phyloP scores from a whole-genome alignment of 306 rosid genomes.

The Prunus dulcis region DNA sequence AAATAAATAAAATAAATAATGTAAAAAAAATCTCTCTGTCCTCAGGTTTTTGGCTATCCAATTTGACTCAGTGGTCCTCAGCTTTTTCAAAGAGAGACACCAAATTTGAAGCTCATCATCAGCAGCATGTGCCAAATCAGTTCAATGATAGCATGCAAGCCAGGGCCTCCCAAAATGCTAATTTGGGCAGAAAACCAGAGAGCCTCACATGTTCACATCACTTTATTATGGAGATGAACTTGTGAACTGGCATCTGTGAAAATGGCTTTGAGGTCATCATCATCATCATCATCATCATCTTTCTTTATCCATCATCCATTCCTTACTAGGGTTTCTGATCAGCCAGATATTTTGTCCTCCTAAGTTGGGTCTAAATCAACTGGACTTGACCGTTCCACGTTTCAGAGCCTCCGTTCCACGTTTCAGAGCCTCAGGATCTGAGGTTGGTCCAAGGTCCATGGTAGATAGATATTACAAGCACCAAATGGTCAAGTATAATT shows the following conservation, averaged over 20 bases:
- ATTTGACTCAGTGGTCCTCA: conserved; percentile 46
- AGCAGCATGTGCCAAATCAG: conserved; percentile 23
- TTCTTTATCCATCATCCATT: conserved; percentile 1
- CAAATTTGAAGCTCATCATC: conserved; percentile 17
- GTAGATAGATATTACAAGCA: neutral
- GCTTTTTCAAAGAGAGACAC: conserved; percentile 11
- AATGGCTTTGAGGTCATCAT: neutral
- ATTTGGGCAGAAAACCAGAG: neutral
- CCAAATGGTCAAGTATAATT: neutral
- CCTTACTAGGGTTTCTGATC: neutral
- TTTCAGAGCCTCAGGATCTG: neutral
- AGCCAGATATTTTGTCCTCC: conserved; percentile 1
- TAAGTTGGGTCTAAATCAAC: conserved; percentile 5
- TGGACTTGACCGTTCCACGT: conserved; percentile 1
- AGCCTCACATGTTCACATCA: conserved; percentile 14
- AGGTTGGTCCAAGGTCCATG: conserved; percentile 9
- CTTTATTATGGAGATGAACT: neutral
- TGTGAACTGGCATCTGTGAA: neutral
- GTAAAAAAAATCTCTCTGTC: conserved; percentile 24
- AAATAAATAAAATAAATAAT: conserved; percentile 8
- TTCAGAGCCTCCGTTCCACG: neutral
- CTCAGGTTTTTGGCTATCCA: conserved; percentile 29
- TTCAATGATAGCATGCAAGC: neutral
- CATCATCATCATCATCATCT: neutral
- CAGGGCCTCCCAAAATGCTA: neutral